Percentiles rank a stretch among this genome's conserved stretches.
Conservation (phyloP, 495 filamentous ascomycete genomes). For the Trichoderma orchidacearum region DNA sequence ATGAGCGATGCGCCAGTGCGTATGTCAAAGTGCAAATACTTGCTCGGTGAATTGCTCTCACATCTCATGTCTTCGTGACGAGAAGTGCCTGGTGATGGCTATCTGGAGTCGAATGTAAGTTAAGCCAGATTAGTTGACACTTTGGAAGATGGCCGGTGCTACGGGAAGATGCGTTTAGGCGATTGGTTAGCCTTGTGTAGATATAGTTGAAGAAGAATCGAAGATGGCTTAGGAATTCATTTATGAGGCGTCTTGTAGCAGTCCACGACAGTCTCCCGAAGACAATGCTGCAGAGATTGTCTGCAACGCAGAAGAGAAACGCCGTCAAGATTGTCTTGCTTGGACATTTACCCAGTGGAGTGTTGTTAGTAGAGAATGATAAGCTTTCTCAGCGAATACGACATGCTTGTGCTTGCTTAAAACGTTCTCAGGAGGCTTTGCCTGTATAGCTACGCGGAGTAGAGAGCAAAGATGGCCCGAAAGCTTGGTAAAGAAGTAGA, state of each 20-base stretch:
- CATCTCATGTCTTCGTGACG: neutral
- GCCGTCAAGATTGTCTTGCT: no score
- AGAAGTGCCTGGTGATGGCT: no score
- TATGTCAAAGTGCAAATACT: neutral
- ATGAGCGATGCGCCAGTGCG: neutral
- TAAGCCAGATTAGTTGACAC: neutral
- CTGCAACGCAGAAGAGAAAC: no score
- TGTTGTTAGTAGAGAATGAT: no score
- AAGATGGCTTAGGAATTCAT: neutral
- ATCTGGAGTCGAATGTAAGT: neutral
- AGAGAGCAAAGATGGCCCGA: no score
- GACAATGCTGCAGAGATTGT: neutral
- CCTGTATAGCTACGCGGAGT: no score
- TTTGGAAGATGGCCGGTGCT: neutral
- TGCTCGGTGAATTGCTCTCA: neutral
- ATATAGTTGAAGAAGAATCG: neutral
- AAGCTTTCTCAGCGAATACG: no score
- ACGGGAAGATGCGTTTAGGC: neutral
- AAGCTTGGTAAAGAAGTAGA: no score
- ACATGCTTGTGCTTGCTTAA: no score
- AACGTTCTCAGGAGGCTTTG: no score
- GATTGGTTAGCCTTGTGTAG: slow-evolving; percentile 1
- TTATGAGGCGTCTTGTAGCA: neutral
- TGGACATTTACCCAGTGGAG: no score
- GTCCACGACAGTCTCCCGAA: neutral